Percentiles rank a stretch among this genome's conserved stretches.
phyloP scores from a whole-genome alignment of 2,329 filamentous ascomycete genomes.

The Lachnellula occidentalis region DNA sequence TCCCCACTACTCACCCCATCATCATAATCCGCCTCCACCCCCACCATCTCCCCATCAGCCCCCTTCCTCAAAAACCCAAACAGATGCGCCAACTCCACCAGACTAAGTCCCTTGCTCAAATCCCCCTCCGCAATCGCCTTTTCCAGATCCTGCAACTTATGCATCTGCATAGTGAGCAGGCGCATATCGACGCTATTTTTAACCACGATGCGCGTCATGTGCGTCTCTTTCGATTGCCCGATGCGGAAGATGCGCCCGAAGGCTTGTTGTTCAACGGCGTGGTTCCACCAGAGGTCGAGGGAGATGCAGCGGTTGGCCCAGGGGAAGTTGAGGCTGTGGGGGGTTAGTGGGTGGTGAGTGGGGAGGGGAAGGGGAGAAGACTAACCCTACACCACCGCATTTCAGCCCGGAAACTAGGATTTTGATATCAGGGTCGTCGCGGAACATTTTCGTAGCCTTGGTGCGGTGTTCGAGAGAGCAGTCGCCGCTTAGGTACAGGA shows the following conservation, averaged over 20 bases:
- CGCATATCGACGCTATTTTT: constrained; percentile 52
- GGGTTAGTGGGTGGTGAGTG: too few species aligned
- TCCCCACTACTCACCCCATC: constrained; percentile 13
- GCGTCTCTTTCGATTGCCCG: constrained; percentile 55
- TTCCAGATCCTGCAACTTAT: constrained; percentile 46
- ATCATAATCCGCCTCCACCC: constrained; percentile 24
- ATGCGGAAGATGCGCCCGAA: constrained; percentile 56
- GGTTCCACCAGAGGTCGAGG: constrained; percentile 35
- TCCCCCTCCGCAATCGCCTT: constrained; percentile 22
- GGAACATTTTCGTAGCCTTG: constrained; percentile 42
- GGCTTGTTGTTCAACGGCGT: constrained; percentile 53
- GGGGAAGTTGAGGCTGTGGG: constrained; percentile 48
- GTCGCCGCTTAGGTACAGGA: constrained; percentile 40
- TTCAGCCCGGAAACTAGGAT: constrained; percentile 52
- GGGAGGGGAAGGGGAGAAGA: constrained; percentile 28
- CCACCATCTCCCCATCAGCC: constrained; percentile 29
- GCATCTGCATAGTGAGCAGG: constrained; percentile 48
- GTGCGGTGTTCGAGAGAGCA: constrained; percentile 40
- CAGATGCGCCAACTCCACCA: constrained; percentile 39
- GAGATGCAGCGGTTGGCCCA: constrained; percentile 43
- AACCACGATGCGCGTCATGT: constrained; percentile 53
- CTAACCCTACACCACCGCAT: constrained; percentile 42
- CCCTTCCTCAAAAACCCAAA: constrained; percentile 40
- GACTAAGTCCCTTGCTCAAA: constrained; percentile 11
- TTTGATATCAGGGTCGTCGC: constrained; percentile 31